phyloP scores from a whole-genome alignment of 2,329 filamentous ascomycete genomes.

The Ceratocystis albifundus region DNA sequence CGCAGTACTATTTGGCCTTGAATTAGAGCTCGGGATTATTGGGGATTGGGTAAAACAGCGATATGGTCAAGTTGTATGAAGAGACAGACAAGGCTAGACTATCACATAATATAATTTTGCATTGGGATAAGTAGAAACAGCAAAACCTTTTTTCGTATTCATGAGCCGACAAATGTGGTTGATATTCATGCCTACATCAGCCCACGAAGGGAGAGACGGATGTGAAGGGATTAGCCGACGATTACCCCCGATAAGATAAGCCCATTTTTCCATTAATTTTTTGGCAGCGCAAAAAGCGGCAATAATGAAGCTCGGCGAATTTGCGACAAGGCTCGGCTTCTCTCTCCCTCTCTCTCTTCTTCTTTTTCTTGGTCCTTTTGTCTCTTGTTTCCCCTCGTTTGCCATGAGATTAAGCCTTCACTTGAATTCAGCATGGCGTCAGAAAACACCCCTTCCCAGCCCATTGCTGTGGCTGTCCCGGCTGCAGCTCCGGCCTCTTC shows the following conservation, averaged over 20 bases:
- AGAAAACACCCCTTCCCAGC: slow-evolving; percentile 19
- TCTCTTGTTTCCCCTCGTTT: not conserved
- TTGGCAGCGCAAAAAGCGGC: not conserved
- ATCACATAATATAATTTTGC: not conserved
- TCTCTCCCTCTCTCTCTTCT: not conserved
- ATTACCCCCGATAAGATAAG: slow-evolving; percentile 14
- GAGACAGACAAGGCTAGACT: no score
- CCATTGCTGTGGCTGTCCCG: not conserved
- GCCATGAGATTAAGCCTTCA: slow-evolving; percentile 17
- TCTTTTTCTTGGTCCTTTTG: slow-evolving; percentile 13
- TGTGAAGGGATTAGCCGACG: not conserved
- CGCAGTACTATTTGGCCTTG: not conserved
- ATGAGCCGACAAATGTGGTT: no score
- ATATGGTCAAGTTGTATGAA: not conserved
- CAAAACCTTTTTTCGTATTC: no score
- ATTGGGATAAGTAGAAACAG: not conserved
- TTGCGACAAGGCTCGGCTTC: not conserved
- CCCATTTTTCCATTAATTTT: slow-evolving; percentile 15
- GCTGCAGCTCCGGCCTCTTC: not conserved
- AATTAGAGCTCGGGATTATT: not conserved
- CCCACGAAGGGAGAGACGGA: no score
- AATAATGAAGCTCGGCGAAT: not conserved
- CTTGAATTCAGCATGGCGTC: slow-evolving; percentile 19
- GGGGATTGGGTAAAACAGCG: not conserved
- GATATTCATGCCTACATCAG: not conserved